Percentiles rank a stretch among this genome's conserved stretches.
These are phyloP conservation scores for Dendrobium nobile DNA, from an alignment of 106 monocot species.

Conservation along the genomic window DNA sequence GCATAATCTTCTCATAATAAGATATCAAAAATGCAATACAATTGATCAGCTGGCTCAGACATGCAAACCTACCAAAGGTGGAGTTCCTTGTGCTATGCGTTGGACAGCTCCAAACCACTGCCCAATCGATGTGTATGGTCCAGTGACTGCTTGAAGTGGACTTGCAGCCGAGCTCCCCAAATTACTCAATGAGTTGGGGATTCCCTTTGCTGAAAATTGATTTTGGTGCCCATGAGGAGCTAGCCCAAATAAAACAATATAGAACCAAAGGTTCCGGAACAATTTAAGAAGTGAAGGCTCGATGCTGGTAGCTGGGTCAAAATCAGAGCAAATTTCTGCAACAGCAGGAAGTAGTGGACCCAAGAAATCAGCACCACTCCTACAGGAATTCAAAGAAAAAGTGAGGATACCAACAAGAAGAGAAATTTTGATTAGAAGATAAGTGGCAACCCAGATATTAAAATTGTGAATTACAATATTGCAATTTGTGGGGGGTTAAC, in stretches of 20 bases:
- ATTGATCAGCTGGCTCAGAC: background rate
- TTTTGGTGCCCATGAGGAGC: slow-evolving; percentile 81
- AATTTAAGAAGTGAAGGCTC: slow-evolving; percentile 90
- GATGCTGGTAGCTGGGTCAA: slow-evolving; percentile 63
- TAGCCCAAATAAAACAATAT: slow-evolving; percentile 91
- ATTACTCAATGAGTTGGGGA: slow-evolving; percentile 57
- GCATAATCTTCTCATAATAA: background rate
- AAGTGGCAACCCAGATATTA: background rate
- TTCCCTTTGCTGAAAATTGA: slow-evolving; percentile 47
- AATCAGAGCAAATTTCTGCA: slow-evolving; percentile 97
- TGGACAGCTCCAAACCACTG: slow-evolving; percentile 81
- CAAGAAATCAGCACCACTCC: slow-evolving; percentile 95
- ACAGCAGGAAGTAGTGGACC: slow-evolving; percentile 95
- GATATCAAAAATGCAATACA: background rate
- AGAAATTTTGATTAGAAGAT: background rate
- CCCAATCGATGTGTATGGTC: slow-evolving; percentile 86
- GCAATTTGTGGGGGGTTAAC: background rate
- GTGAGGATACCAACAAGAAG: background rate
- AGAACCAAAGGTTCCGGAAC: slow-evolving; percentile 98
- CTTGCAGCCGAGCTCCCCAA: slow-evolving; percentile 47
- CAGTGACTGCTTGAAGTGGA: slow-evolving; percentile 74
- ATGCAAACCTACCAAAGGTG: slow-evolving; percentile 68
- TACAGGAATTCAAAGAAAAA: slow-evolving; percentile 25
- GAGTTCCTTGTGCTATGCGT: slow-evolving; percentile 82
- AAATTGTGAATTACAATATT: background rate